Evolutionary conservation across 192 early-diverging fungal species (phyloP).

Genomic region (Coemansia sp.): DNA sequence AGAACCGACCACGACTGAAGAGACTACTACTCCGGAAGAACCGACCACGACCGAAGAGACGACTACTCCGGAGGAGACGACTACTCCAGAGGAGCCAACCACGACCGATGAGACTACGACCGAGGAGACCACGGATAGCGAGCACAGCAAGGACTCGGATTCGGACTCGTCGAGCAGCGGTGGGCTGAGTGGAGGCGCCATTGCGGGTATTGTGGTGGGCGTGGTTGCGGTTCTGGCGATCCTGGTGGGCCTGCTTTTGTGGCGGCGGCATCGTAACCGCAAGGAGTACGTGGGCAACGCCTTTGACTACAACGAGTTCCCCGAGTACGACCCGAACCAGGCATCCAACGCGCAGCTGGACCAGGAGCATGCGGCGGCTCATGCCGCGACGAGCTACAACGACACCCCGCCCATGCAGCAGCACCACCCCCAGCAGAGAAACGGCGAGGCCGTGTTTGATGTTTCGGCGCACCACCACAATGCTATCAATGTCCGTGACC

Average conservation of each 20-base stretch:
- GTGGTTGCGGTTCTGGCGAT: constrained; percentile 8
- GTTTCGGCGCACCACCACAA: constrained; percentile 25
- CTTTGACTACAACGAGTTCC: constrained; percentile 46
- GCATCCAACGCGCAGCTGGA: background rate
- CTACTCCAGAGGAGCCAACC: background rate
- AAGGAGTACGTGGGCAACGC: constrained; percentile 19
- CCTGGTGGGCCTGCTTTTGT: constrained; percentile 21
- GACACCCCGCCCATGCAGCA: background rate
- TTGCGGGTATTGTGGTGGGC: constrained; percentile 36
- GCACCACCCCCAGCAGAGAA: background rate
- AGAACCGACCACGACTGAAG: background rate
- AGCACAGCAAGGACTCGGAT: background rate
- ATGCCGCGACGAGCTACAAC: background rate
- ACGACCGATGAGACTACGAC: background rate
- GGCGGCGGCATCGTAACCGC: constrained; percentile 27
- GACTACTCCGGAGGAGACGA: background rate
- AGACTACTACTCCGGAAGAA: background rate
- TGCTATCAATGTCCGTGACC: constrained; percentile 28
- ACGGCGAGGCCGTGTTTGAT: constrained; percentile 21
- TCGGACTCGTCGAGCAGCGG: background rate
- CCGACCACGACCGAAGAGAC: background rate
- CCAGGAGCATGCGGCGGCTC: background rate
- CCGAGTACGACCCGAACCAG: constrained; percentile 33
- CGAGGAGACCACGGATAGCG: background rate
- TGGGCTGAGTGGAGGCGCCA: constrained; percentile 32